Evolutionary conservation across 768 basidiomycete genomes (phyloP), one percentile per base, ranked within the genome.

Genomic region (Pleurotus djamor): DNA sequence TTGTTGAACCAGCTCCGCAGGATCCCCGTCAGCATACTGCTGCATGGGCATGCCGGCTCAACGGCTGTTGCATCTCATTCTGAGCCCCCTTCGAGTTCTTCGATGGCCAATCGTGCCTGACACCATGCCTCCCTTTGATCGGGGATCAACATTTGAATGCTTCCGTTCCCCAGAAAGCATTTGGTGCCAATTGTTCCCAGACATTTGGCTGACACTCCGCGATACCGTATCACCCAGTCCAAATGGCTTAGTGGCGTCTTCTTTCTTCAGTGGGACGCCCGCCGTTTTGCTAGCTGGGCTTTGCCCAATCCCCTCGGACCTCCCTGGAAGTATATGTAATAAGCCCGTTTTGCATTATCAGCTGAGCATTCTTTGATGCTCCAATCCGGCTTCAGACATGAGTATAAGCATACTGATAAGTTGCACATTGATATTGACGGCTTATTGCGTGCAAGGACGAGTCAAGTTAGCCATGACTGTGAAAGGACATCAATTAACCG

Each of bases 131-230:
- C 77, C 72, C 72, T 71, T 77, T 85, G 84, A 85, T 85, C 84
- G 82, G 82, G 77, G 82, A 85, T 85, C 84, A 85, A 75, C 67
- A 64, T 68, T 65, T 68, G 68, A 70, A 54, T 48, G 62, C 62
- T 50, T 64, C 61, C 58, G 64, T 66, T 65, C 60, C 56, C 52
- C 44, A 59, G 43, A 52, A 41, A 35, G 59, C 13, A 51, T 51
- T 37, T 56, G 38, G 5, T 56, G 54, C 52, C 54, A 56, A 56
- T 17, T 43, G 59, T 52, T 59, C 51, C 7, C 7, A 12, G 13
- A 7, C 16, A 12, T n/a, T 7, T 7, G 7, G 13, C 45, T 44
- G 43, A 62, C 37, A 55, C 62, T 64, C 63, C 63, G 59, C 48
- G 54, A 63, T 65, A 64, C 66, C 64, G 66, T 67, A 65, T 57